These are phyloP conservation scores for Eimeria maxima DNA, from an alignment of 169 alveolate genomes.

Conservation along the genomic window DNA sequence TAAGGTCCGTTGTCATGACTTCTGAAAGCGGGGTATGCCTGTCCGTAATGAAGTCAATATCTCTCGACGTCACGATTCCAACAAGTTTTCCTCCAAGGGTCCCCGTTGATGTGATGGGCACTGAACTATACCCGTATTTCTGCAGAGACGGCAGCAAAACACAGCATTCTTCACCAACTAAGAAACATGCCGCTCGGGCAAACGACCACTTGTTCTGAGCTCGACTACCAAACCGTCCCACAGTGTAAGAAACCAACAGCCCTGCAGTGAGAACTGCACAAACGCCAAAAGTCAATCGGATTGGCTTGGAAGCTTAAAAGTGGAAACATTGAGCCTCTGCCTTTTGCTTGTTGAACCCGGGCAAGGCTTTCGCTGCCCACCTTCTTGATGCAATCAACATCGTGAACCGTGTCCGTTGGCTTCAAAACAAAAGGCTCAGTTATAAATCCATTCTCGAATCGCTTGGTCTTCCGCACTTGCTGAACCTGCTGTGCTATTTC, in stretches of 20 bases:
- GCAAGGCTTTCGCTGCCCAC: slow-evolving; percentile 37
- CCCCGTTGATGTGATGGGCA: slow-evolving; percentile 94
- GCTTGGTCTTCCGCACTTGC: slow-evolving; percentile 94
- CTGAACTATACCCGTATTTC: slow-evolving; percentile 87
- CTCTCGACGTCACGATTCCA: slow-evolving; percentile 94
- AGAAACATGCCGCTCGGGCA: neutral
- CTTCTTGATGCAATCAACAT: slow-evolving; percentile 87
- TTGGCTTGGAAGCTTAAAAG: neutral
- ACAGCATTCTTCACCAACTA: neutral
- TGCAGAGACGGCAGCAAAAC: neutral
- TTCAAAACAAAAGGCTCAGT: slow-evolving; percentile 92
- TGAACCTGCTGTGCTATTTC: slow-evolving; percentile 90
- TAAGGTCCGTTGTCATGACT: slow-evolving; percentile 92
- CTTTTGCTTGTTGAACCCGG: neutral
- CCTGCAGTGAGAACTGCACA: neutral
- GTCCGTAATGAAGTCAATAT: slow-evolving; percentile 92
- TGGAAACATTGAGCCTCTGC: neutral
- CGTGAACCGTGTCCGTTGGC: slow-evolving; percentile 92
- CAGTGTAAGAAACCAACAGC: neutral
- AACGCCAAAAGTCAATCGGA: neutral
- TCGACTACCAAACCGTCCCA: neutral
- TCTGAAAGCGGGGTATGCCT: slow-evolving; percentile 88
- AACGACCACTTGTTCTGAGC: neutral
- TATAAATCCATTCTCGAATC: slow-evolving; percentile 95
- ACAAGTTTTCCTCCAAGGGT: slow-evolving; percentile 91